phyloP scores from a whole-genome alignment of 176 grass and related monocot genomes.

The Rhynchospora tenuis region DNA sequence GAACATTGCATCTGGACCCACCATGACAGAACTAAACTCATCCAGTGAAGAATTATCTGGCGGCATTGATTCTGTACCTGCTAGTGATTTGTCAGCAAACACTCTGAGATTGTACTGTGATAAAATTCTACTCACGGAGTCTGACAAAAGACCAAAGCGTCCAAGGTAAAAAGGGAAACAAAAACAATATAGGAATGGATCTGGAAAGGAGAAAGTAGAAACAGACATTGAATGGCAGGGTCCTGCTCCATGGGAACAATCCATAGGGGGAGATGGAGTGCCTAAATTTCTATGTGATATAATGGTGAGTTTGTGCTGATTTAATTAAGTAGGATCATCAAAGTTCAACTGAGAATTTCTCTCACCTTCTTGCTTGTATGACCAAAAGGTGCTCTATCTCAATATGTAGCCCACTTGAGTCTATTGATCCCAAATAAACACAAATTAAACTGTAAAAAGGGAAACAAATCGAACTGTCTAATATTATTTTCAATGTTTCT shows the following conservation, averaged over 20 bases:
- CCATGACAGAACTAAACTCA: no score
- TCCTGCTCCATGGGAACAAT: constrained; percentile 69
- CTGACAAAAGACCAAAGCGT: constrained; percentile 42
- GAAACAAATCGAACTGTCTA: no score
- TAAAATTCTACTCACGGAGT: constrained; percentile 59
- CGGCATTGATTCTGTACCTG: no score
- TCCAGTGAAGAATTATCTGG: no score
- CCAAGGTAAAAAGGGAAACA: constrained; percentile 60
- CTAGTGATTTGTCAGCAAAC: no score
- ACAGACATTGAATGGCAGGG: constrained; percentile 64
- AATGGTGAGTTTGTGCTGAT: constrained; percentile 44
- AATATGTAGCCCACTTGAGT: no score
- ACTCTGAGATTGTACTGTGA: constrained; percentile 39
- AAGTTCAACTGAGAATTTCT: no score
- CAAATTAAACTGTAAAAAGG: no score
- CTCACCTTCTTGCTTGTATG: not conserved
- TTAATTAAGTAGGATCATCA: not conserved
- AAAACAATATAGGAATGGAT: constrained; percentile 23
- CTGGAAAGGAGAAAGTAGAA: constrained; percentile 40
- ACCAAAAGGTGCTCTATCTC: no score
- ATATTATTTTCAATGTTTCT: no score
- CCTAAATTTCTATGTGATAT: constrained; percentile 94
- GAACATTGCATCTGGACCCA: no score
- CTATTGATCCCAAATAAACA: no score
- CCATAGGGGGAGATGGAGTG: constrained; percentile 59